phyloP scores from a whole-genome alignment of 2,329 filamentous ascomycete species.

The Pezicula neosporulosa region DNA sequence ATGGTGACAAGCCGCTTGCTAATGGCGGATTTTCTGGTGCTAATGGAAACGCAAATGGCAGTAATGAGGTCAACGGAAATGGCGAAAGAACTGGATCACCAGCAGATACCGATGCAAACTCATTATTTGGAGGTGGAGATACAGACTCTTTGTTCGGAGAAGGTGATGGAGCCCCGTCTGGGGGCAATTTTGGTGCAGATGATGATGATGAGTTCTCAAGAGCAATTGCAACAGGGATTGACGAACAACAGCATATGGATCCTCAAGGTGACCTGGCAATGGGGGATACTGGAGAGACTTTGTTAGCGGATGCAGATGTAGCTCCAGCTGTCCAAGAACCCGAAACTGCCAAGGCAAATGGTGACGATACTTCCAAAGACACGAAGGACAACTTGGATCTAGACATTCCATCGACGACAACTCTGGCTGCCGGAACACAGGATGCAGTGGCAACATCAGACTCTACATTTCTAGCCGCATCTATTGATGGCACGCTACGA shows the following conservation, averaged over 20 bases:
- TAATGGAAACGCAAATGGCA: slow-evolving; percentile 28
- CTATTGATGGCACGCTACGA: slow-evolving; percentile 83
- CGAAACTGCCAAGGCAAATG: slow-evolving; percentile 9
- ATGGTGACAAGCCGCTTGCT: slow-evolving; percentile 51
- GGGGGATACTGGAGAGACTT: slow-evolving; percentile 10
- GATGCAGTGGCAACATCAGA: slow-evolving; percentile 62
- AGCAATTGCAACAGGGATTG: slow-evolving; percentile 56
- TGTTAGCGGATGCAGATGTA: not conserved
- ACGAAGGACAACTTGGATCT: slow-evolving; percentile 1
- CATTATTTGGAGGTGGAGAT: slow-evolving; percentile 74
- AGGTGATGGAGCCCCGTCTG: slow-evolving; percentile 44
- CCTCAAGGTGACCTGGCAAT: slow-evolving; percentile 24
- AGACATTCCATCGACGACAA: slow-evolving; percentile 4
- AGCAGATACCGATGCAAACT: slow-evolving; percentile 54
- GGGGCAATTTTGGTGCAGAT: slow-evolving; percentile 66
- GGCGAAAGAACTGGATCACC: slow-evolving; percentile 50
- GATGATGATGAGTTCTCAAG: slow-evolving; percentile 81
- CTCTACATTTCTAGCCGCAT: slow-evolving; percentile 82
- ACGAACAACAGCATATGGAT: slow-evolving; percentile 19
- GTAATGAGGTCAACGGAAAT: slow-evolving; percentile 34
- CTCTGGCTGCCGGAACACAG: slow-evolving; percentile 34
- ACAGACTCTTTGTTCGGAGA: slow-evolving; percentile 88
- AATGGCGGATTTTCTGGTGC: slow-evolving; percentile 41
- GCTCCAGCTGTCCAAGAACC: slow-evolving; percentile 10
- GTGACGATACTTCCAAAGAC: slow-evolving; percentile 5